Percentiles rank a stretch among this genome's conserved stretches.
These are phyloP conservation scores for Rosellinia necatrix DNA, from an alignment of 2,329 filamentous ascomycete species.

Conservation along the genomic window DNA sequence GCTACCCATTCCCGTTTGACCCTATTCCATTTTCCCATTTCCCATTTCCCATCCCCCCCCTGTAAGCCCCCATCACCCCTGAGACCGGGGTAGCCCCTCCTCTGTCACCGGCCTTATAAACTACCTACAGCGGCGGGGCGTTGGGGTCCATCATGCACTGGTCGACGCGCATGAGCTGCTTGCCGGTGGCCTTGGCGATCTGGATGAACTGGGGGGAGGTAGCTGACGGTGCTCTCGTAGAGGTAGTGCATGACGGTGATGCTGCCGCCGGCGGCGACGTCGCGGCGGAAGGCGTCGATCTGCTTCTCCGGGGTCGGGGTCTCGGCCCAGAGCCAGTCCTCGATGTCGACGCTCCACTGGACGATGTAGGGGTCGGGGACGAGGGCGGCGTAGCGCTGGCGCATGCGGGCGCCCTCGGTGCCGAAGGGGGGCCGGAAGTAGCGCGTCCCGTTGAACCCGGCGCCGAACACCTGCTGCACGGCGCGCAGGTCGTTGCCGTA, in stretches of 20 bases:
- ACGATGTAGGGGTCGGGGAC: conserved; percentile 62
- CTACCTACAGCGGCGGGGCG: conserved; percentile 52
- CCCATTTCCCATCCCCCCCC: no score
- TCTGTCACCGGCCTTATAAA: no score
- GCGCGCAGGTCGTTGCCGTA: conserved; percentile 61
- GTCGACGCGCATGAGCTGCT: conserved; percentile 68
- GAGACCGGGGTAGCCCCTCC: neutral
- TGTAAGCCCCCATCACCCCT: neutral
- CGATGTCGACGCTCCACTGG: conserved; percentile 72
- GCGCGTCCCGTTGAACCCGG: conserved; percentile 35
- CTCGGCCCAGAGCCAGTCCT: conserved; percentile 72
- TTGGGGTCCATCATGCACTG: conserved; percentile 68
- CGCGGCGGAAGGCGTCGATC: conserved; percentile 66
- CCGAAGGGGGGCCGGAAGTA: conserved; percentile 76
- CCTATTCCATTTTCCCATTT: no score
- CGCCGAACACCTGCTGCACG: conserved; percentile 47
- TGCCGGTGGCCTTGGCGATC: conserved; percentile 65
- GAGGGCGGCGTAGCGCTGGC: conserved; percentile 62
- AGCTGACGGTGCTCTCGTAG: conserved; percentile 65
- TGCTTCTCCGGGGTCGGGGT: conserved; percentile 67
- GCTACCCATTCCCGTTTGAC: no score
- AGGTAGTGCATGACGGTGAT: conserved; percentile 73
- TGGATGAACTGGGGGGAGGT: conserved; percentile 68
- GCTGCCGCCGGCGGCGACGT: conserved; percentile 64
- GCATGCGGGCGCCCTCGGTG: conserved; percentile 68